Evolutionary conservation across 768 basidiomycete species (phyloP).

Genomic region (Crassisporium funariophilum): DNA sequence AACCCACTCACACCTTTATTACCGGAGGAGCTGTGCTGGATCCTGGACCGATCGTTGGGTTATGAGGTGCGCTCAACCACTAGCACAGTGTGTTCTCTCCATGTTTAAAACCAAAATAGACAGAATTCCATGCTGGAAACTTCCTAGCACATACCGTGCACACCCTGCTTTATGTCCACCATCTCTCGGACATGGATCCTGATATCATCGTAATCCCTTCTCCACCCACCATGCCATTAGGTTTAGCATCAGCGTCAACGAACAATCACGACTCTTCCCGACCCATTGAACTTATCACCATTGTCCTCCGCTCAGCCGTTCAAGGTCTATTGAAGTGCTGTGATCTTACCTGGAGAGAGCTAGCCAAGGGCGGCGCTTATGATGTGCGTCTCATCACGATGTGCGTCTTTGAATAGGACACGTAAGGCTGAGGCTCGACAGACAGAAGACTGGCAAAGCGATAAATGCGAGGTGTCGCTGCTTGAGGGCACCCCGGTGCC

Average conservation of each 20-base stretch:
- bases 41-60: slow-evolving; percentile 75
- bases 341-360: slow-evolving; percentile 80
- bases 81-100: too few relatives aligned
- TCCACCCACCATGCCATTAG: slow-evolving; percentile 2
- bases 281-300: slow-evolving; percentile 62
- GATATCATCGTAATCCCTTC: slow-evolving; percentile 29
- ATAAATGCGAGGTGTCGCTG: slow-evolving; percentile 82
- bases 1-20: slow-evolving; percentile 63
- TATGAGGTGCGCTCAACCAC: slow-evolving; percentile 73
- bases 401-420: slow-evolving; percentile 5
- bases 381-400: slow-evolving; percentile 85
- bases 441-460: slow-evolving; percentile 89
- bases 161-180: slow-evolving; percentile 75
- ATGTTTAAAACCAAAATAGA: too few relatives aligned
- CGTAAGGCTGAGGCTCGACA: slow-evolving; percentile 31
- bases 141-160: slow-evolving; percentile 86
- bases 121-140: slow-evolving; percentile 86
- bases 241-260: background rate
- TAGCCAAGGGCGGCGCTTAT: slow-evolving; percentile 70
- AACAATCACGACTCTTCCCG: slow-evolving; percentile 43
- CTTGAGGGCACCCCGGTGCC: slow-evolving; percentile 62
- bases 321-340: slow-evolving; percentile 78
- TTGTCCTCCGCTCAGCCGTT: slow-evolving; percentile 68
- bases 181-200: slow-evolving; percentile 60
- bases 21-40: slow-evolving; percentile 86